Percentiles rank a stretch among this genome's conserved stretches.
These are phyloP conservation scores for Colletotrichum trifolii DNA, from an alignment of 2,329 filamentous ascomycete species.

Conservation along the genomic window DNA sequence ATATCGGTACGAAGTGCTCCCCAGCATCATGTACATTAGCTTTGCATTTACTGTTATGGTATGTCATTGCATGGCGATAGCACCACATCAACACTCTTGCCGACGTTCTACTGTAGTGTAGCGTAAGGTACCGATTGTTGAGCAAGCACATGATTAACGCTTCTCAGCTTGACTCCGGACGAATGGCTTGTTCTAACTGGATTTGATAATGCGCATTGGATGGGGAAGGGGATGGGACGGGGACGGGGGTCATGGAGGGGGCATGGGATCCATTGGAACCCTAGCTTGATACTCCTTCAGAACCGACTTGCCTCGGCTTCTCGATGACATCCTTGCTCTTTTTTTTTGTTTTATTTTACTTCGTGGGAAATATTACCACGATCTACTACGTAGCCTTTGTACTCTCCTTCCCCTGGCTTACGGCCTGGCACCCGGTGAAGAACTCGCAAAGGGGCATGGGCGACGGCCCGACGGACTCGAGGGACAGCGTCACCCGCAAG, in stretches of 20 bases:
- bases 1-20: too few species aligned
- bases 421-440: constrained; percentile 8
- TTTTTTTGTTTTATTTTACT: not conserved
- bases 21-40: not conserved
- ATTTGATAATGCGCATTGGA: too few species aligned
- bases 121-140: constrained; percentile 21
- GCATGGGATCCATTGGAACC: constrained; percentile 11
- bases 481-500: not conserved
- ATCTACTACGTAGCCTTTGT: not conserved
- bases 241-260: not conserved
- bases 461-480: constrained; percentile 1
- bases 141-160: constrained; percentile 34
- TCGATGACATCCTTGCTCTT: constrained; percentile 28
- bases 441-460: constrained; percentile 12
- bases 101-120: too few species aligned
- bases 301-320: constrained; percentile 28
- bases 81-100: too few species aligned
- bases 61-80: too few species aligned
- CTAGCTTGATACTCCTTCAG: constrained; percentile 2
- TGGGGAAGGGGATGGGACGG: not conserved
- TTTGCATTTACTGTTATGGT: not conserved
- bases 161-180: constrained; percentile 24
- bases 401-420: not conserved
- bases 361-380: not conserved
- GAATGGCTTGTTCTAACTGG: constrained; percentile 22